Base-by-base conservation (phyloP, 2,329 filamentous ascomycete species). In the Scedosporium aurantiacum region DNA sequence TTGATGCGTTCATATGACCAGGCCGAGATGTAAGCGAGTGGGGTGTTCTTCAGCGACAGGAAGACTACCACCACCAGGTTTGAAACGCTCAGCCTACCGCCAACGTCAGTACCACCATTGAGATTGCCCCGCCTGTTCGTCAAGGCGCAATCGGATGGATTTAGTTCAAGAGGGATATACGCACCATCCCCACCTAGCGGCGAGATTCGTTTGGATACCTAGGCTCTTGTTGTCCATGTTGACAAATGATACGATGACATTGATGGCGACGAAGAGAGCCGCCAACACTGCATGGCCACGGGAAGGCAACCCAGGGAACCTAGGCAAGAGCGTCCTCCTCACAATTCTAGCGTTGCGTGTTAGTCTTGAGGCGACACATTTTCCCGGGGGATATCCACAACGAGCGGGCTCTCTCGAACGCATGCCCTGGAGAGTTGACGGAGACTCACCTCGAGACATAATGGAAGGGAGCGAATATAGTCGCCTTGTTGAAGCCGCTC, bases 1-100 rank as follows among this genome's bases (percentile, higher is more conserved):
- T 84, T 85, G 59, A 86, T 76, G 21, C 80, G 76, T 63, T 85
- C 82, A 67, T 86, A 82, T 4, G 82, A 84, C 66, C 79, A 81
- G 1, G 76, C 71, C 1, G 79, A 79, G 10, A 86, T 64, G 63
- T 78, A 76, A 0, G 78, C 78, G 18, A 85, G 68, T 0, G 82
- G 83, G 0, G 82, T 85, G 66, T 85, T 84, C 65, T 84, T 84
- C 50, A 85, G 72, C 1, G 78, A 75, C 16, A 86, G 71, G 57
- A 84, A 79, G 12, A 83, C 72, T 12, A 82, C 74, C 16, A 86
- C 70, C 12, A 74, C 70, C 32, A 83, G 68, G 65, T 85, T 85
- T 10, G 64, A 67, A 16, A 76, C 65, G 1, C 72, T 68, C 62
- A 78, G 68, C 75, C 75, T 77, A 58, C 14, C n/a, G 10, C 55